Base-by-base conservation (phyloP, 106 monocot species). In the Dendrobium chrysotoxum region DNA sequence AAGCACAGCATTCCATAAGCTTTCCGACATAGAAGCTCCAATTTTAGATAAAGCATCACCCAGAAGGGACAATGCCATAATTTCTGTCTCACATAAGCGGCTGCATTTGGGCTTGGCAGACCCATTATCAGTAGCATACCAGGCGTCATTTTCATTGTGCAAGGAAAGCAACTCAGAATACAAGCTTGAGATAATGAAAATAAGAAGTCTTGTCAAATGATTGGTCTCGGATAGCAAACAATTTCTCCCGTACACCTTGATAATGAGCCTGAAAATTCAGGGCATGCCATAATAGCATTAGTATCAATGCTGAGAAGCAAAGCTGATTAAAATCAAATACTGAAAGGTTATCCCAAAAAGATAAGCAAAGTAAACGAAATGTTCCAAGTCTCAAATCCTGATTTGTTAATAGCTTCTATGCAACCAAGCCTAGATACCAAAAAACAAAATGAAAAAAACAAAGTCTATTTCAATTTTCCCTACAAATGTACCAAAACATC, bases 11-110 rank as follows among this genome's bases (percentile, higher is more conserved):
- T 85, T 86, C 92, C 97, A 98, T 70, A 89, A 86, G 77, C 85
- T 83, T 53, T 47, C 71, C 16, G 87, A 83, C 61, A 95, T 75
- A 70, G 84, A 86, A 71, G 90, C 88, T 45, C 83, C 92, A 82
- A 85, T 80, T 85, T 78, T 84, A 42, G 87, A 88, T 81, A 94
- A 72, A 28, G 83, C 80, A 84, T 91, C 94, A 77, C 79, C 84
- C 58, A 94, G 81, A 80, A 88, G 78, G n/a, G 82, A 86, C 57
- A 94, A 87, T 81, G 85, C 82, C 88, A 82, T 81, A 25, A 83
- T 86, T 79, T 98, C 89, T 83, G 91, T 82, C 84, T 98, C 94
- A 91, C 85, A 91, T 45, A 92, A 54, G 44, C 25, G 86, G 21
- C 67, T 82, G 71, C 44, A 72, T 76, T 75, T 87, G 21, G 81